A percentile compares a stretch with the other conserved stretches of the same genome.
These are phyloP conservation scores for Cenchrus purpureus DNA, from an alignment of 176 grass and related monocot species.

Conservation along the genomic window DNA sequence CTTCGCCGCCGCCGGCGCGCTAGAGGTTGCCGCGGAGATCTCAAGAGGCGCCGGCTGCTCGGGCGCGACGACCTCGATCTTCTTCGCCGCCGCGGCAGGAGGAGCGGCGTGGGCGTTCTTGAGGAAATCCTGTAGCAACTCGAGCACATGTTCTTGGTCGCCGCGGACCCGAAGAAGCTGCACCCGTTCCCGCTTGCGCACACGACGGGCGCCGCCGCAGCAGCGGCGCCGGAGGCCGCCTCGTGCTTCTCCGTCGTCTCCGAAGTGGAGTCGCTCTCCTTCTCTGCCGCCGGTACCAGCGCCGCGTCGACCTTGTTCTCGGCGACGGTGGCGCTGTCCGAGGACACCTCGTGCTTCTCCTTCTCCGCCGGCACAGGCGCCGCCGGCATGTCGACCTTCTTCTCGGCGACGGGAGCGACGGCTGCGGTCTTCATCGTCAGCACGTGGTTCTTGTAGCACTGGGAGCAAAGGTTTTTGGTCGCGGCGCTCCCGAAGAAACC, in stretches of 20 bases:
- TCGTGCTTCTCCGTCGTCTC: background rate
- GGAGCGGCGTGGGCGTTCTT: background rate
- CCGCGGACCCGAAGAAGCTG: constrained; percentile 51
- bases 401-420: too few species aligned
- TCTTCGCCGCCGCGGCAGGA: background rate
- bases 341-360: background rate
- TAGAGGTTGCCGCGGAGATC: background rate
- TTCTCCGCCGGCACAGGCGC: too few species aligned
- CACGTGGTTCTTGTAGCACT: too few species aligned
- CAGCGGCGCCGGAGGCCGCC: too few species aligned
- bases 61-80: background rate
- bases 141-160: constrained; percentile 50
- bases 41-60: background rate
- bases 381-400: too few species aligned
- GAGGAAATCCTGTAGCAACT: constrained; percentile 45
- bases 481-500: too few species aligned
- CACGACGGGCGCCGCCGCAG: background rate
- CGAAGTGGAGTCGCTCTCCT: background rate
- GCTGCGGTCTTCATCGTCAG: too few species aligned
- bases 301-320: background rate
- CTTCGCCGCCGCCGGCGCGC: background rate
- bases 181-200: constrained; percentile 40
- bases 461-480: too few species aligned
- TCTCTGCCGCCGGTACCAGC: background rate
- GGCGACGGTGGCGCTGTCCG: background rate